Conservation (phyloP, 2,329 filamentous ascomycete genomes). For the Mycosphaerella arachidis region DNA sequence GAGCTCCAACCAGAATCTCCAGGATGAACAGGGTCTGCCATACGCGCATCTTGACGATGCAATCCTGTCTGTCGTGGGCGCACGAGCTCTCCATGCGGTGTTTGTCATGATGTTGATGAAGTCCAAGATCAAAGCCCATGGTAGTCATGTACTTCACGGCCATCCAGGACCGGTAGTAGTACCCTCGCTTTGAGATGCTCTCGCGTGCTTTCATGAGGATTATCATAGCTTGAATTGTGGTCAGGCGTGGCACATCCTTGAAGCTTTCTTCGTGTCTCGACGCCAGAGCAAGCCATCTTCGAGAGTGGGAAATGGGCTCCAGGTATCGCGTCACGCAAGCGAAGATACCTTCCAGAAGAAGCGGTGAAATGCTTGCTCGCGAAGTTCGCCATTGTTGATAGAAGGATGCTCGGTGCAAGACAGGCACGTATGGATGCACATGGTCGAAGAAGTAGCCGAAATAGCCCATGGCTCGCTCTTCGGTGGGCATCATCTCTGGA, state of each 20-base stretch:
- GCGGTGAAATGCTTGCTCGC: constrained; percentile 77
- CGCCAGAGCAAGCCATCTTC: constrained; percentile 88
- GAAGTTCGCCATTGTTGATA: constrained; percentile 87
- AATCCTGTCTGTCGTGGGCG: constrained; percentile 66
- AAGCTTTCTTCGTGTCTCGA: constrained; percentile 88
- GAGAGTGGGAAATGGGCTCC: constrained; percentile 76
- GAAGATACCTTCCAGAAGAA: constrained; percentile 86
- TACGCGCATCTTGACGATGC: constrained; percentile 75
- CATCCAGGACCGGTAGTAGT: constrained; percentile 98
- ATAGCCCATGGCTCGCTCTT: constrained; percentile 74
- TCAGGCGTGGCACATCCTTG: constrained; percentile 84
- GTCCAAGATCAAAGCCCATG: constrained; percentile 86
- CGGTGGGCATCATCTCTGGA: constrained; percentile 85
- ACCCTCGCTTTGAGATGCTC: constrained; percentile 85
- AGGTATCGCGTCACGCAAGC: constrained; percentile 80
- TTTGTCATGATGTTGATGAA: constrained; percentile 79
- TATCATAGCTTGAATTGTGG: constrained; percentile 84
- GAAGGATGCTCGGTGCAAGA: constrained; percentile 75
- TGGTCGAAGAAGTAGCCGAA: constrained; percentile 88
- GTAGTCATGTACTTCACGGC: constrained; percentile 84
- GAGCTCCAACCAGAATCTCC: constrained; percentile 88
- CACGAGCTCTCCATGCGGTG: constrained; percentile 70
- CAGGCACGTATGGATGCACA: constrained; percentile 88
- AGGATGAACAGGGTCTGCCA: constrained; percentile 86
- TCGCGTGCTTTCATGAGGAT: constrained; percentile 88